Evolutionary conservation across 1,284 basidiomycete species (phyloP).

Genomic region (Sporisorium exsertum): DNA sequence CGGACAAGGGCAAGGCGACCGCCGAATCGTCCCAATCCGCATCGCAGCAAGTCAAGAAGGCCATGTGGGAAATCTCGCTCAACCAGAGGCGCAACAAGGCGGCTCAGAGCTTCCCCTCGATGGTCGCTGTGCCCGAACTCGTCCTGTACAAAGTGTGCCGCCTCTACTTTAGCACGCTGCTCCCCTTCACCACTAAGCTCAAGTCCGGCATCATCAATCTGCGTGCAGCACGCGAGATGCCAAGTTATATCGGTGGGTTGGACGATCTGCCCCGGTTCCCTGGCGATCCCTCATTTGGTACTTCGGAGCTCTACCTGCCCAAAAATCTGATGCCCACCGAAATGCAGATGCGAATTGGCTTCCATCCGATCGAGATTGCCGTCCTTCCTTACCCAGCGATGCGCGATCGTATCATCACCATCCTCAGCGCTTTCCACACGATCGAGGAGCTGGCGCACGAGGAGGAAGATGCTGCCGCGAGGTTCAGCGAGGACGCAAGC

Average conservation of each 20-base stretch:
- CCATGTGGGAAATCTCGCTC: conserved; percentile 47
- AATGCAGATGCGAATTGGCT: conserved; percentile 48
- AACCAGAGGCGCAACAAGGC: conserved; percentile 45
- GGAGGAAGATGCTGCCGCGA: conserved; percentile 30
- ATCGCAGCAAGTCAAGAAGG: conserved; percentile 26
- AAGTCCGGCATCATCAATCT: conserved; percentile 55
- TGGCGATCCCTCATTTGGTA: conserved; percentile 27
- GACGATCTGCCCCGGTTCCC: conserved; percentile 49
- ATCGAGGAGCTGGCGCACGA: conserved; percentile 35
- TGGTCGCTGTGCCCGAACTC: conserved; percentile 49
- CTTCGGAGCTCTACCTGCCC: conserved; percentile 35
- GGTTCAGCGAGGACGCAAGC: conserved; percentile 26
- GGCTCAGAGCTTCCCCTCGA: conserved; percentile 44
- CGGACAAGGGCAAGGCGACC: conserved; percentile 2
- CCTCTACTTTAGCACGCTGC: conserved; percentile 50
- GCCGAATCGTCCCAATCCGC: conserved; percentile 11
- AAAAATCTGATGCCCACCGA: conserved; percentile 53
- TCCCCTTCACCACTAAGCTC: conserved; percentile 47
- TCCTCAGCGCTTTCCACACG: conserved; percentile 46
- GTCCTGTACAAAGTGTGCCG: conserved; percentile 53
- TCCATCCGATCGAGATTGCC: conserved; percentile 50
- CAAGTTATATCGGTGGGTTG: conserved; percentile 29
- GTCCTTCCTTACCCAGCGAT: conserved; percentile 48
- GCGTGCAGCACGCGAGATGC: conserved; percentile 33
- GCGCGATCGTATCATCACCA: conserved; percentile 45